Base-by-base conservation (phyloP, 176 grass and related monocot species). In the Stipa capillata region DNA sequence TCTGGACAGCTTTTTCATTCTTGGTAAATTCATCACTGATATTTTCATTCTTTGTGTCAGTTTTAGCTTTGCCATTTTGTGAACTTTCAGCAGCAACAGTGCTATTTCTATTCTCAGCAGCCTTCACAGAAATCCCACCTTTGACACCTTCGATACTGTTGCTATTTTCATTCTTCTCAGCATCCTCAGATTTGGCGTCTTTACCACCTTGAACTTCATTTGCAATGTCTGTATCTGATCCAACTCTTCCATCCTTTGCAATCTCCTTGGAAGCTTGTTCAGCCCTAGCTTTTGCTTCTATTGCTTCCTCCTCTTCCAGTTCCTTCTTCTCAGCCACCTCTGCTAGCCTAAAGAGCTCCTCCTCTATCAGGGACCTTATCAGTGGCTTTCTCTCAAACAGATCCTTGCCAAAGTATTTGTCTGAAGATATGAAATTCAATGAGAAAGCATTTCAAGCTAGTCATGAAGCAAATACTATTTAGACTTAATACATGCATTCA, bases 391-490 rank as follows among this genome's bases (percentile, higher is more conserved):
- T 89, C 77, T 85, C 82, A 72, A 85, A 89, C 35, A 89, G 78
- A 33, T 85, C 87, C 64, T 82, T 85, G 31, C 82, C 71, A 71
- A 89, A 89, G 77, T 89, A 85, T 82, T 85, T 89, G 48, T 89
- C 87, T 85, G 50, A 72, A 76, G 18, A 89, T 65, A 65, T 48
- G 72, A 32, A 81, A 82, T 64, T 32, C 51, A 55, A 64, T 81
- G 13, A 85, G 61, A 81, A 56, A 81, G 13, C 31, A 42, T 39
- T 70, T 72, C 5, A 36, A 65, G 63, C 8, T 76, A 72, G 13
- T 71, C 14, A 56, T 25, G 59, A 83, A 69, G 12, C 4, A 52
- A 52, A 64, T 9, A 78, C 13, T 11, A 39, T 61, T 79, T 9
- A 76, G 74, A 50, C n/a, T 69, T 69, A 50, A 60, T 58, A 74